Evolutionary conservation across 2,329 filamentous ascomycete species (phyloP), one percentile per base, ranked within the genome.

Genomic region (Blumeria graminis): DNA sequence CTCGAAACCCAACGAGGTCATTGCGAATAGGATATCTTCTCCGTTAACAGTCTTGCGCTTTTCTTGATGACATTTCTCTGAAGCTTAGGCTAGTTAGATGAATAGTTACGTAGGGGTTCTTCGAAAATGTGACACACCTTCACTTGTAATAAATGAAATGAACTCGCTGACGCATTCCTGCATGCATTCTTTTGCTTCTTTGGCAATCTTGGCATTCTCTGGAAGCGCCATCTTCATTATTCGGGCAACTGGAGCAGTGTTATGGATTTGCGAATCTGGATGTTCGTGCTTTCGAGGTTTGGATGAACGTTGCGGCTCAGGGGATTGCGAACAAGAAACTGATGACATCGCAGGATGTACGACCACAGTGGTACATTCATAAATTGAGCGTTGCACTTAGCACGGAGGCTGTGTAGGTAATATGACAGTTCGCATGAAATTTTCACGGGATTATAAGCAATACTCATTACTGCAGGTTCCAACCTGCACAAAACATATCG

Each of bases 111-210:
- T 28, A 28, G 22, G 4, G 2, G 22, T 14, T 11, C 10, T 22
- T 22, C 33, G 8, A 36, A 22, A 55, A 9, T 38, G 6, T 34
- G 16, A 52, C 84, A 67, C 70, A 94, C 92, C 92, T 77, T 98
- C 92, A 69, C 90, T 96, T 38, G 92, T 98, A 68, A 98, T 96
- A 75, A 98, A 98, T 6, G 87, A 94, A 74, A 98, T 98, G 71
- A 98, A 98, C 72, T 98, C 92, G 80, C 89, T 95, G 58, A 98
- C 92, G 68, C 92, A 98, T 71, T 98, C 92, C 70, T 98, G 92
- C 92, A 98, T 96, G 72, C 92, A 98, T 69, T 98, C 92, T 70
- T 98, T 98, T 57, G 92, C 92, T 69, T 98, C 92, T 69, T 98
- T 98, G 58, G 89, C 89, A 60, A 98, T 98, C 72, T 98, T 98